Percentiles rank a stretch among this genome's conserved stretches.
Evolutionary conservation across 305 asterid species (phyloP).

Genomic region (Solanum hybrid): DNA sequence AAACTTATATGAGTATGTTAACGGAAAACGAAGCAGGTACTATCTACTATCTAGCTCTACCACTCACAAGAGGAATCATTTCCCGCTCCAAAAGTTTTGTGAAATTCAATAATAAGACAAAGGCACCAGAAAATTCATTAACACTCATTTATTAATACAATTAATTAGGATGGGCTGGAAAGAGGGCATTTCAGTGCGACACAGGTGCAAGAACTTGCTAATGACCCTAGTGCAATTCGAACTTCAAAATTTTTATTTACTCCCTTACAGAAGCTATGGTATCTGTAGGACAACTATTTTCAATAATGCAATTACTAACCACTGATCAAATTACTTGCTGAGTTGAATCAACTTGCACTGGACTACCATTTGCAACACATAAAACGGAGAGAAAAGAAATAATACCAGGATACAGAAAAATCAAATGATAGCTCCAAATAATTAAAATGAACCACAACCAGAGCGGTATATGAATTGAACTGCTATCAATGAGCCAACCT

Average conservation of each 20-base stretch:
- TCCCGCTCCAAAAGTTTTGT: neutral
- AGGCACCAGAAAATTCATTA: neutral
- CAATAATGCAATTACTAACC: neutral
- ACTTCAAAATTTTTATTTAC: neutral
- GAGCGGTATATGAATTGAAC: neutral
- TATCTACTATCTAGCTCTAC: neutral
- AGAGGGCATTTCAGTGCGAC: neutral
- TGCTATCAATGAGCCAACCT: conserved; percentile 40
- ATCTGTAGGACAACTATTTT: neutral
- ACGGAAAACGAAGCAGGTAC: neutral
- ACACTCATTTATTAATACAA: neutral
- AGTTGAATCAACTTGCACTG: neutral
- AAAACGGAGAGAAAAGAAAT: neutral
- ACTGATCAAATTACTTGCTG: neutral
- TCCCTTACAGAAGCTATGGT: neutral
- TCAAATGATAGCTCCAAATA: neutral
- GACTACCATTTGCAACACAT: neutral
- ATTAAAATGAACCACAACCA: neutral
- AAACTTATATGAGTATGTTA: neutral
- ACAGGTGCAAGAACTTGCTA: neutral
- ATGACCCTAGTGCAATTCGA: neutral
- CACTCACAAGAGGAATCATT: neutral
- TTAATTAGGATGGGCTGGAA: neutral
- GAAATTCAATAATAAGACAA: neutral
- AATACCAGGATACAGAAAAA: neutral